Evolutionary conservation across 108 stramenopile genomes (phyloP).

Genomic region (Conticribra weissflogii): DNA sequence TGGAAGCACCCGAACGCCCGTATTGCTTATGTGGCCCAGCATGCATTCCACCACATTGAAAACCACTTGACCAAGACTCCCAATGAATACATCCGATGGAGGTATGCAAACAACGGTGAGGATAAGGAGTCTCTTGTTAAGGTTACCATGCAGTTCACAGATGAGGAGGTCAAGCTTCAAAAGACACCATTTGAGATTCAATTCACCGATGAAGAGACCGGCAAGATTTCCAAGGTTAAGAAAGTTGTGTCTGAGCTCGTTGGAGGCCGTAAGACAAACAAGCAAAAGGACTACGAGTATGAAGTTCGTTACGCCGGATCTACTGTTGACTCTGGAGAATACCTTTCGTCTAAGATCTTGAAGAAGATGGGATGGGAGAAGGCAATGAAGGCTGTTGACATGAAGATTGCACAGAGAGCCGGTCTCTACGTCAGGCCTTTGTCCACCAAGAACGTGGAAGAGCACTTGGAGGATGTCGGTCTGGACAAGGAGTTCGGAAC

Average conservation of each 20-base stretch:
- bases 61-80: slow-evolving; percentile 96
- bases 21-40: slow-evolving; percentile 99
- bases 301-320: slow-evolving; percentile 94
- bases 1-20: slow-evolving; percentile 99
- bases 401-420: slow-evolving; percentile 95
- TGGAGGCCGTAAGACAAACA: slow-evolving; percentile 95
- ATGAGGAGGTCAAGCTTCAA: slow-evolving; percentile 92
- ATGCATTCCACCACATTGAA: slow-evolving; percentile 99
- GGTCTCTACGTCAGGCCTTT: slow-evolving; percentile 94
- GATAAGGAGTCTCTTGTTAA: slow-evolving; percentile 98
- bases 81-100: slow-evolving; percentile 99
- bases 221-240: slow-evolving; percentile 95
- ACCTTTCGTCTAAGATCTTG: slow-evolving; percentile 89
- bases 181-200: slow-evolving; percentile 94
- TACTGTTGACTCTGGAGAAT: slow-evolving; percentile 86
- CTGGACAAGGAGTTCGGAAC: slow-evolving; percentile 98
- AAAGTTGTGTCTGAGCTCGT: slow-evolving; percentile 96
- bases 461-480: slow-evolving; percentile 97
- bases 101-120: slow-evolving; percentile 98
- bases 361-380: slow-evolving; percentile 99
- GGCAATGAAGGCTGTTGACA: slow-evolving; percentile 98
- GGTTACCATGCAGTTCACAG: slow-evolving; percentile 96
- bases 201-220: slow-evolving; percentile 95
- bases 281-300: slow-evolving; percentile 97
- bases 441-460: slow-evolving; percentile 97